Percentiles rank a stretch among this genome's conserved stretches.
Evolutionary conservation across 768 basidiomycete species (phyloP).

Genomic region (Termitomyces sp.): DNA sequence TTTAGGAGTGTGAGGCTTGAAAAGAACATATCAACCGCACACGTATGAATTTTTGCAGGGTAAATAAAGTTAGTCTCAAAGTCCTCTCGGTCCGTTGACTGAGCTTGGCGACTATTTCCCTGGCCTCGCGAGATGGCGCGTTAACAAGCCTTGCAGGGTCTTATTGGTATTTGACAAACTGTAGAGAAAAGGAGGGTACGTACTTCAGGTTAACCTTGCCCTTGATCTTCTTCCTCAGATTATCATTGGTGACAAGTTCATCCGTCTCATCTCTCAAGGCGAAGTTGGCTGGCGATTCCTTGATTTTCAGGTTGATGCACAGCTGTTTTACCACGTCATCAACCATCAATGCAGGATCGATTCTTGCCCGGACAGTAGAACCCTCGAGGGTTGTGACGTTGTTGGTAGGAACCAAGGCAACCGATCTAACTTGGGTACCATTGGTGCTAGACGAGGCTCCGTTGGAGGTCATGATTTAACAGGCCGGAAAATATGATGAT

Average conservation of each 20-base stretch:
- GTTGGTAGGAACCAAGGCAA: constrained; percentile 74
- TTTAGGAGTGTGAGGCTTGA: neutral
- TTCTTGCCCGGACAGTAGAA: constrained; percentile 73
- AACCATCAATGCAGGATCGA: constrained; percentile 80
- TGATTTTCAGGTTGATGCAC: constrained; percentile 76
- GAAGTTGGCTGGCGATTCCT: constrained; percentile 67
- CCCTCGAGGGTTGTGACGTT: constrained; percentile 78
- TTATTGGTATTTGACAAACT: neutral
- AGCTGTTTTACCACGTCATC: constrained; percentile 84
- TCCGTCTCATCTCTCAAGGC: constrained; percentile 81
- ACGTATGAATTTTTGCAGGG: constrained; percentile 75
- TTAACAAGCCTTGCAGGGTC: constrained; percentile 60
- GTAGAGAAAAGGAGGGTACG: too few relatives aligned
- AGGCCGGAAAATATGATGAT: neutral
- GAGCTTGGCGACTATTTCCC: constrained; percentile 73
- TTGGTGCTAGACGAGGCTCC: constrained; percentile 28
- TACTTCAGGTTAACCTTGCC: constrained; percentile 77
- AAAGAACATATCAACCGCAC: constrained; percentile 35
- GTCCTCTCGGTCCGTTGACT: constrained; percentile 53
- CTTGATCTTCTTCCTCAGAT: constrained; percentile 78
- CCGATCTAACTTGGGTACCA: constrained; percentile 38
- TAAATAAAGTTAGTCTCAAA: constrained; percentile 68
- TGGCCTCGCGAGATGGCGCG: constrained; percentile 76
- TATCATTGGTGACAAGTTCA: constrained; percentile 85
- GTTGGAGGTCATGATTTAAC: constrained; percentile 17